These are phyloP conservation scores for Collybiopsis luxurians DNA, from an alignment of 768 basidiomycete species.

Conservation along the genomic window DNA sequence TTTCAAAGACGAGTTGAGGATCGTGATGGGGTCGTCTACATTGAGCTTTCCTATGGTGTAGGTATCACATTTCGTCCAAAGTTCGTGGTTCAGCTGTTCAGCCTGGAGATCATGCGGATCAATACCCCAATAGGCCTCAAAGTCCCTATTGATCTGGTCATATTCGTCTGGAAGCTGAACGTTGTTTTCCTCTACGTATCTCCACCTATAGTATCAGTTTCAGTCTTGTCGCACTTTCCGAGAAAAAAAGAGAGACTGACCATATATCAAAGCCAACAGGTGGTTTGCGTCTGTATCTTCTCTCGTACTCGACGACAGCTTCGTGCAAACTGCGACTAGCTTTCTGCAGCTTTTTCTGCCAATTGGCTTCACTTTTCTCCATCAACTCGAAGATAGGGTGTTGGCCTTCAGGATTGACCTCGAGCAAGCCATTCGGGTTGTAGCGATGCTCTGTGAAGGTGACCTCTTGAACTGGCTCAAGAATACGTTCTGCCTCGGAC, in stretches of 20 bases:
- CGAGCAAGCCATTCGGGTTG: no score
- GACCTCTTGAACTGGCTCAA: no score
- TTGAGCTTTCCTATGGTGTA: slow-evolving; percentile 38
- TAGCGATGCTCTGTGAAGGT: no score
- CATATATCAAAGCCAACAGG: slow-evolving; percentile 88
- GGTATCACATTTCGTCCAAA: slow-evolving; percentile 24
- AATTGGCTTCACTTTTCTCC: no score
- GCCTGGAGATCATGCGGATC: slow-evolving; percentile 37
- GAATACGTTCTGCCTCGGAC: no score
- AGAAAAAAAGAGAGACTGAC: no score
- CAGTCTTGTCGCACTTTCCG: no score
- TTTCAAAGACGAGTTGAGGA: not conserved
- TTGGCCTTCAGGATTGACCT: no score
- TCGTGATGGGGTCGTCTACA: no score
- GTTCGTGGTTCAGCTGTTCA: slow-evolving; percentile 31
- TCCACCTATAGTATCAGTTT: slow-evolving; percentile 41
- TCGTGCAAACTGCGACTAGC: no score
- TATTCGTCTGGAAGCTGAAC: slow-evolving; percentile 88
- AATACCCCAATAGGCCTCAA: slow-evolving; percentile 78
- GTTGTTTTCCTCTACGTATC: slow-evolving; percentile 59
- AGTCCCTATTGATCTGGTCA: slow-evolving; percentile 66
- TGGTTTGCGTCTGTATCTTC: slow-evolving; percentile 72
- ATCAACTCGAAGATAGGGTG: no score
- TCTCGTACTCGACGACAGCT: slow-evolving; percentile 75
- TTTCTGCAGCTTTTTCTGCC: no score